Conservation (phyloP, 257 asterid genomes). For the Solanum pennellii region DNA sequence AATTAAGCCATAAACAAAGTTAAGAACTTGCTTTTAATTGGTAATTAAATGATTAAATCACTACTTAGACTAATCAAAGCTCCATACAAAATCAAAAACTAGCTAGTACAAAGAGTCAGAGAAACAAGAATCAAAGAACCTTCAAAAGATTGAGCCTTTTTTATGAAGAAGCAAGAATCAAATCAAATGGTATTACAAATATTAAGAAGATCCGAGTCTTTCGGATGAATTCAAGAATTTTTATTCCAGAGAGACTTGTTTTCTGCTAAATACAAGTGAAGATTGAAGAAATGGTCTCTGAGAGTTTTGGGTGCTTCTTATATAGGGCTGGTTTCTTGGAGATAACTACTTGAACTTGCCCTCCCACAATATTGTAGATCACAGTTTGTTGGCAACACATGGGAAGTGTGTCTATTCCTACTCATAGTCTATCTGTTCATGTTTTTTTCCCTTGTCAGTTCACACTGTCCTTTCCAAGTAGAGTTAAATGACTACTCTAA, state of each 20-base stretch:
- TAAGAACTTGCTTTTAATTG: neutral
- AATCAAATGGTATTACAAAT: neutral
- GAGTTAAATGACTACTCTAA: neutral
- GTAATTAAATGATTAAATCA: neutral
- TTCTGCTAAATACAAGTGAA: neutral
- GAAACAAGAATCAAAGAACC: neutral
- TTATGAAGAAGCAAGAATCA: neutral
- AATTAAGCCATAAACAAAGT: neutral
- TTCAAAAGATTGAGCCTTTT: neutral
- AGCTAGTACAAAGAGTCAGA: neutral
- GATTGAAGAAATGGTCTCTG: neutral
- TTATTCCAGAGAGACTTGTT: neutral
- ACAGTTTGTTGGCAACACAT: neutral
- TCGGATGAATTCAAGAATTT: neutral
- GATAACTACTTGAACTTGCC: neutral
- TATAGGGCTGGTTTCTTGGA: neutral
- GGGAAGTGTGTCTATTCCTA: neutral
- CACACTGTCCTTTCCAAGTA: neutral
- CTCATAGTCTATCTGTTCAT: neutral
- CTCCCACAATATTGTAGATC: neutral
- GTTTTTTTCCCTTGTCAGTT: neutral
- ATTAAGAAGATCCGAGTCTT: neutral
- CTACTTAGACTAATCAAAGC: neutral
- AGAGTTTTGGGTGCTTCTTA: neutral
- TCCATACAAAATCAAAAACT: neutral